phyloP scores from a whole-genome alignment of 345 rosid species.

The Citrus hindsii region DNA sequence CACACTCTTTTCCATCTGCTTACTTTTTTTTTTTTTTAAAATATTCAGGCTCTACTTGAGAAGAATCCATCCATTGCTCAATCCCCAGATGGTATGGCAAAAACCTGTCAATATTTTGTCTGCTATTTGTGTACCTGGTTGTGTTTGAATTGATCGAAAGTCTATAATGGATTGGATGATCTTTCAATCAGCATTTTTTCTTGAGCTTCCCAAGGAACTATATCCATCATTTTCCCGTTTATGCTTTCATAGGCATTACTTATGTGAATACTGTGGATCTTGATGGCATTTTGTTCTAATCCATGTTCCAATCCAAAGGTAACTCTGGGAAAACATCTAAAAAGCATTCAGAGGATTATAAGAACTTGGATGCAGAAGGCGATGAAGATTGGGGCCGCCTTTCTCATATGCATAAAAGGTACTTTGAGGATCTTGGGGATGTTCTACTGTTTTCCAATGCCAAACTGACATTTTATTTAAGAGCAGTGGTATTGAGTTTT shows the following conservation, averaged over 20 bases:
- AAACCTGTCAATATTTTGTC: not conserved
- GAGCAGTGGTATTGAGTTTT: not conserved
- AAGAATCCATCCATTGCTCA: slow-evolving; percentile 69
- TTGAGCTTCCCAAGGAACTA: not conserved
- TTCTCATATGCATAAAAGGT: slow-evolving; percentile 71
- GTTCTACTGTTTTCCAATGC: not conserved
- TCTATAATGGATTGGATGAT: not conserved
- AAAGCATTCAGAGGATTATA: slow-evolving; percentile 28
- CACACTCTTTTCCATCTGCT: not conserved
- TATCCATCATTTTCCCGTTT: not conserved
- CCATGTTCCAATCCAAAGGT: slow-evolving; percentile 21
- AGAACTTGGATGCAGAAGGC: slow-evolving; percentile 34
- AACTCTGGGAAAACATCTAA: slow-evolving; percentile 25
- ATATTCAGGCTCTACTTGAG: slow-evolving; percentile 65
- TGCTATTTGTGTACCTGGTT: not conserved
- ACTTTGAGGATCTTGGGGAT: slow-evolving; percentile 5
- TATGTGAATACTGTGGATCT: not conserved
- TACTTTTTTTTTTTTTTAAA: not conserved
- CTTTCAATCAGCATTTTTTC: not conserved
- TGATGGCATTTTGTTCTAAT: not conserved
- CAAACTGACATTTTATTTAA: not conserved
- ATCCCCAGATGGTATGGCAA: slow-evolving; percentile 53
- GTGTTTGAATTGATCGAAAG: not conserved
- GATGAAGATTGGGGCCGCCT: slow-evolving; percentile 64
- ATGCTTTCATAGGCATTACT: not conserved